These are phyloP conservation scores for Tinospora cordifolia DNA, from an alignment of 164 flowering plant species.

Conservation along the genomic window DNA sequence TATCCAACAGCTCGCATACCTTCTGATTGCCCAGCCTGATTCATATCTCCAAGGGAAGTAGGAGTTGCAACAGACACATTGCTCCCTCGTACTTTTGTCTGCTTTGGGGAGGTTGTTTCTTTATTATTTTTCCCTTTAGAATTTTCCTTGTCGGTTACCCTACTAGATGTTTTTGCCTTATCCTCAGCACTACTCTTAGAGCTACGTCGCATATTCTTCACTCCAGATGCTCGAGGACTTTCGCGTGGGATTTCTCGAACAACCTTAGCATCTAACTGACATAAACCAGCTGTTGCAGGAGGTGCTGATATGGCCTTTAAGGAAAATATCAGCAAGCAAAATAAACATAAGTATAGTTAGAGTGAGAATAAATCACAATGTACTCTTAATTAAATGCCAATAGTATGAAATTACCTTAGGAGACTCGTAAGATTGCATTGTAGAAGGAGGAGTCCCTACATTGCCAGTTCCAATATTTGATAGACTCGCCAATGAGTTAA, in stretches of 20 bases:
- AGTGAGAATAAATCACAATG: background rate
- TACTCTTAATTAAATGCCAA: background rate
- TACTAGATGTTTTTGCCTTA: slow-evolving; percentile 40
- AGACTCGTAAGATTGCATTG: slow-evolving; percentile 22
- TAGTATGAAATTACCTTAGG: slow-evolving; percentile 27
- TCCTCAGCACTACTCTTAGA: slow-evolving; percentile 37
- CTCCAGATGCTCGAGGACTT: slow-evolving; percentile 26
- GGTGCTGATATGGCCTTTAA: slow-evolving; percentile 36
- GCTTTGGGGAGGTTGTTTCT: slow-evolving; percentile 30
- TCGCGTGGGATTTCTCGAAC: slow-evolving; percentile 29
- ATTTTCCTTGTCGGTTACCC: slow-evolving; percentile 36
- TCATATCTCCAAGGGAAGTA: slow-evolving; percentile 22
- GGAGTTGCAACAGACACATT: slow-evolving; percentile 24
- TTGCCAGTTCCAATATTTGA: slow-evolving; percentile 30
- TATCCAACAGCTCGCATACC: slow-evolving; percentile 28
- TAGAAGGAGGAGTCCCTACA: slow-evolving; percentile 32
- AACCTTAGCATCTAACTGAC: slow-evolving; percentile 22
- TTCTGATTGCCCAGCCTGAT: slow-evolving; percentile 30
- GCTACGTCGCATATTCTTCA: slow-evolving; percentile 19
- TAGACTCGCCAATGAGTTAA: slow-evolving; percentile 30
- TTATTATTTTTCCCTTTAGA: slow-evolving; percentile 32
- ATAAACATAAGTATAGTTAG: background rate
- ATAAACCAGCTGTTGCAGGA: slow-evolving; percentile 23
- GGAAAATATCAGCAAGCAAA: slow-evolving; percentile 2
- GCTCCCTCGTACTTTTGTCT: slow-evolving; percentile 26